phyloP scores from a whole-genome alignment of 352 stramenopile species.

The Globisporangium yorkense region DNA sequence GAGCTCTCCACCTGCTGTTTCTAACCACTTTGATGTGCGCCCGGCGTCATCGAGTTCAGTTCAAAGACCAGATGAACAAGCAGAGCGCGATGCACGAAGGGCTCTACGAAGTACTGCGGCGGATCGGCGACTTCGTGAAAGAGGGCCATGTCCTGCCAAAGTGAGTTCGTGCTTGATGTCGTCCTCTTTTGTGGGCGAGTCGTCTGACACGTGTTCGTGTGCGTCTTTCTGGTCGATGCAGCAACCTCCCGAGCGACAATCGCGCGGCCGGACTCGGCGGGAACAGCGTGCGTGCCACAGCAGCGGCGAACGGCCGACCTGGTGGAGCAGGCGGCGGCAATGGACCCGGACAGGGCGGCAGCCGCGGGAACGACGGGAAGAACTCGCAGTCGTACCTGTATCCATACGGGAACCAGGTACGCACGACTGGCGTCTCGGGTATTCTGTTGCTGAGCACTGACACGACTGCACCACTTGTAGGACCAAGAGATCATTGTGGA shows the following conservation, averaged over 20 bases:
- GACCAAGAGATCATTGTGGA: conserved; percentile 87
- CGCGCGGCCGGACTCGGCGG: conserved; percentile 69
- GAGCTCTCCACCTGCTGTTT: background rate
- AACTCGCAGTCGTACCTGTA: conserved; percentile 84
- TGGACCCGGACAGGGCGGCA: conserved; percentile 19
- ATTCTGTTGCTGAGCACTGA: background rate
- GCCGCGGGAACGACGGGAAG: conserved; percentile 37
- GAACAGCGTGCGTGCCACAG: conserved; percentile 46
- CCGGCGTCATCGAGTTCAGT: conserved; percentile 20
- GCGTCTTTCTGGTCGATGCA: conserved; percentile 9
- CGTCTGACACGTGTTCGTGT: background rate
- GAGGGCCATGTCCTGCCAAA: conserved; percentile 63
- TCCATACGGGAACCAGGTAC: conserved; percentile 59
- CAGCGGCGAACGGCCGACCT: conserved; percentile 17
- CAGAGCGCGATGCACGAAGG: conserved; percentile 78
- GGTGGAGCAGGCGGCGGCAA: conserved; percentile 42
- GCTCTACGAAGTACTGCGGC: conserved; percentile 77
- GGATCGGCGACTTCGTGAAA: conserved; percentile 78
- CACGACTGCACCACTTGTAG: conserved; percentile 3
- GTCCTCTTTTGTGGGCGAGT: background rate
- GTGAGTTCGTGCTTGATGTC: conserved; percentile 15
- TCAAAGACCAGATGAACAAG: conserved; percentile 88
- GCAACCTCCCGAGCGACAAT: conserved; percentile 84
- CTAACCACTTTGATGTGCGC: background rate
- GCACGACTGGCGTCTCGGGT: background rate